phyloP scores from a whole-genome alignment of 2,329 filamentous ascomycete genomes.

The Monosporascus ibericus region DNA sequence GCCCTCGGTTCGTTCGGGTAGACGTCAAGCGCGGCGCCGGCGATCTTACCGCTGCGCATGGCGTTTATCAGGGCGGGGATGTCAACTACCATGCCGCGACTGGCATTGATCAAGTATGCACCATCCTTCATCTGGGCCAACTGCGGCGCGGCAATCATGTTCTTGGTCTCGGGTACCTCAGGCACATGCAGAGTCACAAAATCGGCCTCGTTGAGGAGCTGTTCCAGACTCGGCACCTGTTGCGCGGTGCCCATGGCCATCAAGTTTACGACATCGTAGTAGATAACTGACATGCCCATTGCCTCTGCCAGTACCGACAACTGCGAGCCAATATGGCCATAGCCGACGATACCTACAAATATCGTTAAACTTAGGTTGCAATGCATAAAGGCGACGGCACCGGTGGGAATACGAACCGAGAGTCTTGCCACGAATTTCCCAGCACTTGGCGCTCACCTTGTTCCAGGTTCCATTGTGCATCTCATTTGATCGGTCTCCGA shows the following conservation, averaged over 20 bases:
- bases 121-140: constrained; percentile 87
- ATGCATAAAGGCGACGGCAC: neutral
- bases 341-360: constrained; percentile 73
- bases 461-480: constrained; percentile 96
- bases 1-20: constrained; percentile 90
- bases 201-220: constrained; percentile 72
- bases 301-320: constrained; percentile 91
- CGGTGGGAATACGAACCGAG: constrained; percentile 51
- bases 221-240: constrained; percentile 73
- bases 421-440: constrained; percentile 97
- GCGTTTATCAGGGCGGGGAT: constrained; percentile 87
- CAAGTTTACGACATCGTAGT: constrained; percentile 89
- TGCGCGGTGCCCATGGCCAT: constrained; percentile 88
- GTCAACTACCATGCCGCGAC: constrained; percentile 87
- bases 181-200: constrained; percentile 95
- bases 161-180: constrained; percentile 84
- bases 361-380: constrained; percentile 4
- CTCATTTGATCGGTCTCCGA: constrained; percentile 88
- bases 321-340: constrained; percentile 95
- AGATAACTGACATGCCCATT: constrained; percentile 97
- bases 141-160: constrained; percentile 78
- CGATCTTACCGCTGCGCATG: constrained; percentile 79
- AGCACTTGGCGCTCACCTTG: constrained; percentile 93
- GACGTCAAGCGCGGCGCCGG: constrained; percentile 92
- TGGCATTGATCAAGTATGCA: constrained; percentile 93